Evolutionary conservation across 2,329 filamentous ascomycete species (phyloP).

Genomic region (Neopestalotiopsis sp.): DNA sequence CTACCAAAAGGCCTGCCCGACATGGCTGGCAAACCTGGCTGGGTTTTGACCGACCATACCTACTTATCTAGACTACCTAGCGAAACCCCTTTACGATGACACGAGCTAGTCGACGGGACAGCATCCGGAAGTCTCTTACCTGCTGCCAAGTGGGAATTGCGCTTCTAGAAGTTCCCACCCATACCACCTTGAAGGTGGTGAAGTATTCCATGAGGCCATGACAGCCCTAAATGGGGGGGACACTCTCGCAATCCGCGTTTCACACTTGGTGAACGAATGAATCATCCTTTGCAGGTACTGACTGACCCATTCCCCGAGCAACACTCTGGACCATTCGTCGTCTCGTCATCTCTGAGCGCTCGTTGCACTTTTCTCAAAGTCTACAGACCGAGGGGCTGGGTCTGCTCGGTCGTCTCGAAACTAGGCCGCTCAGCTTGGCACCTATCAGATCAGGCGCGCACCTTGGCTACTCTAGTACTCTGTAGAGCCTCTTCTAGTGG

Average conservation of each 20-base stretch:
- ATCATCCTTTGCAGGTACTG: not conserved
- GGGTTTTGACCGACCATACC: not conserved
- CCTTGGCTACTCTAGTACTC: not conserved
- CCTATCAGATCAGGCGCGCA: not conserved
- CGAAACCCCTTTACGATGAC: constrained; percentile 1
- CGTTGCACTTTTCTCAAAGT: not conserved
- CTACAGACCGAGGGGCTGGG: not conserved
- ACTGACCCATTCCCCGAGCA: not conserved
- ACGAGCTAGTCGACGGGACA: constrained; percentile 16
- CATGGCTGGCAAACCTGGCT: too few species aligned
- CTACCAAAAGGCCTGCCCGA: not conserved
- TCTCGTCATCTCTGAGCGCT: not conserved
- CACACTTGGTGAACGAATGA: constrained; percentile 5
- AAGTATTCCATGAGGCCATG: constrained; percentile 11
- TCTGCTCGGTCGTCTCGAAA: not conserved
- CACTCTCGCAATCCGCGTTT: constrained; percentile 2
- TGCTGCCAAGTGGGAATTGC: constrained; percentile 10
- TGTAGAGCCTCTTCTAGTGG: not conserved
- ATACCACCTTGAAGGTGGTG: not conserved
- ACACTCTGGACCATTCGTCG: not conserved
- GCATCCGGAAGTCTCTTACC: constrained; percentile 2
- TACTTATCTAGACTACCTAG: not conserved
- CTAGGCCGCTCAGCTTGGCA: not conserved
- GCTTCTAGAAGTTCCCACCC: constrained; percentile 18
- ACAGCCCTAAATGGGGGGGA: constrained; percentile 14